phyloP scores from a whole-genome alignment of 83 land plant species.

The Isoetes engelmannii region DNA sequence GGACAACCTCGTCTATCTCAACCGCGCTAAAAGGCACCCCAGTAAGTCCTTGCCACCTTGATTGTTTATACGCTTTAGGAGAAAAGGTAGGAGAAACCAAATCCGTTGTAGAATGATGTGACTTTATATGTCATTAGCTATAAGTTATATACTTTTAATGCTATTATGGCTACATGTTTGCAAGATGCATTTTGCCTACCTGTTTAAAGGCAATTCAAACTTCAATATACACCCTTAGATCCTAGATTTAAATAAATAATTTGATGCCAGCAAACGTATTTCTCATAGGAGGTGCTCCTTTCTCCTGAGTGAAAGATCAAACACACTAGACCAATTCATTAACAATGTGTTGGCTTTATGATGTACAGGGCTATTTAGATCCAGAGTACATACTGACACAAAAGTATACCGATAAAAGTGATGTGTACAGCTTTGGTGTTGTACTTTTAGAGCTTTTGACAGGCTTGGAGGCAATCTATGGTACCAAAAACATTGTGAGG shows the following conservation, averaged over 20 bases:
- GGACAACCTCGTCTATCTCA: slow-evolving; percentile 38
- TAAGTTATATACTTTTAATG: background rate
- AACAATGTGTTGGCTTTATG: background rate
- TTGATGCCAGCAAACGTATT: background rate
- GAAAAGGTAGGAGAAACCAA: no score
- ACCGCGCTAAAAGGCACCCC: slow-evolving; percentile 81
- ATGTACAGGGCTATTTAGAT: slow-evolving; percentile 31
- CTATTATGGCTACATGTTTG: background rate
- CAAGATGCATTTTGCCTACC: no score
- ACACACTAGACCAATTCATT: background rate
- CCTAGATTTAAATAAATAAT: no score
- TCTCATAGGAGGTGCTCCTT: background rate
- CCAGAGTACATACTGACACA: slow-evolving; percentile 36
- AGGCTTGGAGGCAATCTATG: slow-evolving; percentile 14
- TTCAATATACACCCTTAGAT: no score
- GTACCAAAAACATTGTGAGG: slow-evolving; percentile 17
- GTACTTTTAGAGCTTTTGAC: slow-evolving; percentile 26
- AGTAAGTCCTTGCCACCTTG: slow-evolving; percentile 19
- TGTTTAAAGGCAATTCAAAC: no score
- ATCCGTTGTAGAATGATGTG: no score
- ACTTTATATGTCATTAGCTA: background rate
- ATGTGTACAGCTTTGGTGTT: slow-evolving; percentile 37
- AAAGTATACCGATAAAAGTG: slow-evolving; percentile 32
- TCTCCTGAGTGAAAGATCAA: background rate
- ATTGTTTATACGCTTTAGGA: background rate